These are phyloP conservation scores for Diplotaxis tenuifolia DNA, from an alignment of 345 rosid genomes.

Conservation along the genomic window DNA sequence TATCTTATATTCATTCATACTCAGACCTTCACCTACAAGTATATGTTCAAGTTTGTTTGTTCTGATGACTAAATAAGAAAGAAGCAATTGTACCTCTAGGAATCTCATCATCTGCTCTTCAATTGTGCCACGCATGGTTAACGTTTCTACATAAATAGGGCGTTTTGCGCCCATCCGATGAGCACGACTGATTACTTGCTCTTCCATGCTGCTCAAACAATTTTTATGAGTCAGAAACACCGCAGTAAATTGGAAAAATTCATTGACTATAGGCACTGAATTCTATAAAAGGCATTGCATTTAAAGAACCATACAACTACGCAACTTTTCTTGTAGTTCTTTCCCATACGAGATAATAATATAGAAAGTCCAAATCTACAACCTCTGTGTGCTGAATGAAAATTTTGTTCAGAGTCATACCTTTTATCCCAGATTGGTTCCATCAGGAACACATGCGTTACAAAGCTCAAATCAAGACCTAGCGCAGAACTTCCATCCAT, in stretches of 20 bases:
- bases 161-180: constrained; percentile 93
- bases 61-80: constrained; percentile 6
- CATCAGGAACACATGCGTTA: constrained; percentile 78
- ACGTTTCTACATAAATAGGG: constrained; percentile 79
- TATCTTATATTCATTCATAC: not conserved
- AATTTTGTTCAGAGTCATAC: constrained; percentile 37
- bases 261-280: constrained; percentile 6
- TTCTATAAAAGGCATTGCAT: no score
- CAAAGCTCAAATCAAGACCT: constrained; percentile 98
- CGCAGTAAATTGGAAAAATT: not conserved
- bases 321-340: no score
- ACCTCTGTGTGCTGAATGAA: not conserved
- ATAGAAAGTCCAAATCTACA: not conserved
- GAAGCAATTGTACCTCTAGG: constrained; percentile 53
- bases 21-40: not conserved
- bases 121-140: constrained; percentile 88
- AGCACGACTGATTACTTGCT: constrained; percentile 92
- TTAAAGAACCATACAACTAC: no score
- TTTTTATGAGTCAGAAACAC: constrained; percentile 8
- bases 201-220: constrained; percentile 70
- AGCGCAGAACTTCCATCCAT: constrained; percentile 98
- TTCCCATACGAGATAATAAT: no score
- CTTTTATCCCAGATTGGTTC: constrained; percentile 99
- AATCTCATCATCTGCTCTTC: constrained; percentile 91
- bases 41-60: not conserved